Percentiles rank a stretch among this genome's conserved stretches.
Evolutionary conservation across 441 rosid species (phyloP).

Genomic region (Erysimum cheiri): DNA sequence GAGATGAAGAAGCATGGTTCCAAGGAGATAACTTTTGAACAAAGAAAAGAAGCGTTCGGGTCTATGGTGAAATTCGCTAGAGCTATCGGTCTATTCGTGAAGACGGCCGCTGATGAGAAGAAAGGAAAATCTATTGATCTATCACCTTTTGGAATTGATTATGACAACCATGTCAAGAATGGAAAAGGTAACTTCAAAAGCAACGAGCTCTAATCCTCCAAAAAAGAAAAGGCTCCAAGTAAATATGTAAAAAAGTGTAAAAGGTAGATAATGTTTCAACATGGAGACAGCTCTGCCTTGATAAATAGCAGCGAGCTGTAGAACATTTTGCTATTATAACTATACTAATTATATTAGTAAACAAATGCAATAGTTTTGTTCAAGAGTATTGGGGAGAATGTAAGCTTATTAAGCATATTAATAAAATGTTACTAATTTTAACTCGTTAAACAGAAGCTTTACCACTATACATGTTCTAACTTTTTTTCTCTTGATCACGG

Average conservation of each 20-base stretch:
- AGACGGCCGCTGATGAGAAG: neutral
- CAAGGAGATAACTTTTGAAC: constrained; percentile 7
- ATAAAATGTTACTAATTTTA: neutral
- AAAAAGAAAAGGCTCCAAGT: neutral
- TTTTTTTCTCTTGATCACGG: too few species aligned
- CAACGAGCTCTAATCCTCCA: neutral
- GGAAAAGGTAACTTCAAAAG: neutral
- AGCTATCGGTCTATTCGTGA: neutral
- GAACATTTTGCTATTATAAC: neutral
- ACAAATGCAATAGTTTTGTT: neutral
- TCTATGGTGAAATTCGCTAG: neutral
- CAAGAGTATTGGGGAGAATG: too few species aligned
- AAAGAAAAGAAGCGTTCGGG: neutral
- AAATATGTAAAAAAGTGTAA: neutral
- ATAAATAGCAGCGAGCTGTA: neutral
- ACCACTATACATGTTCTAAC: too few species aligned
- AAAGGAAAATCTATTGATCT: constrained; percentile 15
- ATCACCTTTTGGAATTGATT: constrained; percentile 18
- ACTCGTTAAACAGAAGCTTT: neutral
- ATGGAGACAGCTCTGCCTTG: neutral
- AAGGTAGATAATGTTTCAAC: neutral
- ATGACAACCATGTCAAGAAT: neutral
- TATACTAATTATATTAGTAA: neutral
- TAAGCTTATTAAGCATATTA: neutral
- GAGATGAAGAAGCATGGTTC: constrained; percentile 7